Evolutionary conservation across 768 basidiomycete species (phyloP).

Genomic region (Clitopilus hobsonii): DNA sequence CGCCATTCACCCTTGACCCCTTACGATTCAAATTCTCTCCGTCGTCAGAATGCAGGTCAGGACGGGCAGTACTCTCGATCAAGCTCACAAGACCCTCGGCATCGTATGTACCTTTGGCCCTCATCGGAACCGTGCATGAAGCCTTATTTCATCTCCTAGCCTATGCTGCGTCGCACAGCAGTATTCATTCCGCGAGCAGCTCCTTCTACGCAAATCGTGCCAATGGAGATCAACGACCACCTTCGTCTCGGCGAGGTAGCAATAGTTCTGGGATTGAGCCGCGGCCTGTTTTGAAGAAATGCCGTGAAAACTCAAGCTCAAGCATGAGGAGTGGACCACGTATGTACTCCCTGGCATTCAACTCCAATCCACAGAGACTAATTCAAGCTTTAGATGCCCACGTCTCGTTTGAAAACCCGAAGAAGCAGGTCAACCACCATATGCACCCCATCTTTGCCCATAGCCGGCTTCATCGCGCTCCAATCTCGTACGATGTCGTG

Average conservation of each 20-base stretch:
- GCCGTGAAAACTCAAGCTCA: constrained; percentile 38
- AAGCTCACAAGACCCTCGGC: constrained; percentile 12
- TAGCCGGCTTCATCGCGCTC: constrained; percentile 50
- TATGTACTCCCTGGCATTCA: constrained; percentile 21
- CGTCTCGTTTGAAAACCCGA: constrained; percentile 29
- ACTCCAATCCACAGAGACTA: constrained; percentile 3
- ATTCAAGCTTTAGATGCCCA: constrained; percentile 19
- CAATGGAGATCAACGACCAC: constrained; percentile 24
- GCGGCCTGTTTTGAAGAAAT: constrained; percentile 43
- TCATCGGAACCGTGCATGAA: no score
- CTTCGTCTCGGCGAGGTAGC: constrained; percentile 34
- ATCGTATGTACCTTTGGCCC: constrained; percentile 17
- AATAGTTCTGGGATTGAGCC: constrained; percentile 29
- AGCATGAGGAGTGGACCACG: constrained; percentile 32
- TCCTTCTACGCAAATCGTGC: constrained; percentile 39
- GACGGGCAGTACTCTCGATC: constrained; percentile 14
- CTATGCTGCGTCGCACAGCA: constrained; percentile 21
- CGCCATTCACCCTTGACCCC: constrained; percentile 34
- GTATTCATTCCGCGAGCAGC: constrained; percentile 48
- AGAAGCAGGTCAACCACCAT: constrained; percentile 34
- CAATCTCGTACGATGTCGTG: constrained; percentile 56
- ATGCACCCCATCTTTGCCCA: constrained; percentile 64
- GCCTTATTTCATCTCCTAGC: neutral
- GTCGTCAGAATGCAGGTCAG: constrained; percentile 14
- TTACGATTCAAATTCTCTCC: constrained; percentile 22